Base-by-base conservation (phyloP, 2,329 filamentous ascomycete species). In the Kalaharituber pfeilii region DNA sequence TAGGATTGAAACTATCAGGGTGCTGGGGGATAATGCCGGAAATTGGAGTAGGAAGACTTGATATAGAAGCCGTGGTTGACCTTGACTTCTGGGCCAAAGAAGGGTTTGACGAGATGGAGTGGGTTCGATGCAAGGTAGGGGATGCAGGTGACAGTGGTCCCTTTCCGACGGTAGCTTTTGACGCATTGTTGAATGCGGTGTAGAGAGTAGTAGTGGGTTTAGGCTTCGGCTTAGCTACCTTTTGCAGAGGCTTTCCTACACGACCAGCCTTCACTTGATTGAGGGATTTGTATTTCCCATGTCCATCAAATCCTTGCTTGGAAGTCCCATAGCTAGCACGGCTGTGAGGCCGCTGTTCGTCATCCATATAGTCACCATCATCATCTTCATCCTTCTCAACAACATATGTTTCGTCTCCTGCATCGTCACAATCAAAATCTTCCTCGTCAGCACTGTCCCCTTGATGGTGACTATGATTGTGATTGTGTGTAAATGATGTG, bases 41-140 rank as follows among this genome's bases (percentile, higher is more conserved):
- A 79, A 65, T 76, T 80, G 65, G 80, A 68, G 9, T 73, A 72
- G 13, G 85, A 86, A 9, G 80, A 28, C 69, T 91, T 91, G 63
- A 85, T 81, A 28, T 84, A 73, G 52, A 44, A 8, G 64, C 65
- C 1, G 68, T 68, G 8, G 66, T 62, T 13, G 42, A 47, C 5
- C 42, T 4, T 25, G 42, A 47, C 25, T 47, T 47, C 25, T 47
- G 80, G 59, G 78, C 70, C 57, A 82, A 74, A 18, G 84, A 80
- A 53, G 20, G 47, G 15, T 28, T 50, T 2, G 47, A 50, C 11
- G 47, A 50, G 47, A 50, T 50, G 6, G 27, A 50, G 15, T 25
- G 44, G 15, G 18, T 29, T n/a, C 47, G 47, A 15, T 28, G 24
- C 47, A 28, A 27, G 13, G 42, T 47, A 13, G 42, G 42, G 60